Evolutionary conservation across 1,284 basidiomycete genomes (phyloP).

Genomic region (Naganishia liquefaciens): DNA sequence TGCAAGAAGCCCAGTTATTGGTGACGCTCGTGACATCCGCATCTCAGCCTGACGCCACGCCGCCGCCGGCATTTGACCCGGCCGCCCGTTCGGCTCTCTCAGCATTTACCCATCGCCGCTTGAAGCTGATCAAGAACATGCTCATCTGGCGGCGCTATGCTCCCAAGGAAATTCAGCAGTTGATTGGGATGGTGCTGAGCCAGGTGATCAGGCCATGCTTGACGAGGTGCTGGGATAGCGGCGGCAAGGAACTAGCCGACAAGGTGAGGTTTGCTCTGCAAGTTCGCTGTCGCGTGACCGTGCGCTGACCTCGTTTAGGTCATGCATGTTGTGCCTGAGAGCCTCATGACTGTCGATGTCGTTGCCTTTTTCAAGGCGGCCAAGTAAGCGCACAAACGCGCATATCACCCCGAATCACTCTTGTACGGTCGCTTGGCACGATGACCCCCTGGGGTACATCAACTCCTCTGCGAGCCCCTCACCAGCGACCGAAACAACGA

Average conservation of each 20-base stretch:
- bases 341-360: slow-evolving; percentile 10
- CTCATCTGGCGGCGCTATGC: slow-evolving; percentile 73
- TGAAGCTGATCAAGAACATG: slow-evolving; percentile 73
- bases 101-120: slow-evolving; percentile 66
- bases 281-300: not conserved
- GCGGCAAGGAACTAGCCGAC: slow-evolving; percentile 68
- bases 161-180: slow-evolving; percentile 62
- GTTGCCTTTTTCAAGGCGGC: slow-evolving; percentile 21
- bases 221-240: slow-evolving; percentile 80
- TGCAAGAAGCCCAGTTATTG: slow-evolving; percentile 60
- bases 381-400: not conserved
- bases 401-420: slow-evolving; percentile 14
- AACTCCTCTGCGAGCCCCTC: too few relatives aligned
- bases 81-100: slow-evolving; percentile 69
- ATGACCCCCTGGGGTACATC: not conserved
- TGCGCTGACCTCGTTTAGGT: slow-evolving; percentile 8
- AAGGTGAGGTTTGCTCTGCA: slow-evolving; percentile 62
- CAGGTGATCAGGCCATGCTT: slow-evolving; percentile 68
- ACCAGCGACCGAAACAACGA: not conserved
- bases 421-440: too few relatives aligned
- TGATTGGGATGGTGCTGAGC: slow-evolving; percentile 64
- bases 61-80: slow-evolving; percentile 68
- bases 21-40: slow-evolving; percentile 54
- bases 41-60: slow-evolving; percentile 47
- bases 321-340: slow-evolving; percentile 10